Conservation (phyloP, 2,329 filamentous ascomycete species). For the Colletotrichum sidae region DNA sequence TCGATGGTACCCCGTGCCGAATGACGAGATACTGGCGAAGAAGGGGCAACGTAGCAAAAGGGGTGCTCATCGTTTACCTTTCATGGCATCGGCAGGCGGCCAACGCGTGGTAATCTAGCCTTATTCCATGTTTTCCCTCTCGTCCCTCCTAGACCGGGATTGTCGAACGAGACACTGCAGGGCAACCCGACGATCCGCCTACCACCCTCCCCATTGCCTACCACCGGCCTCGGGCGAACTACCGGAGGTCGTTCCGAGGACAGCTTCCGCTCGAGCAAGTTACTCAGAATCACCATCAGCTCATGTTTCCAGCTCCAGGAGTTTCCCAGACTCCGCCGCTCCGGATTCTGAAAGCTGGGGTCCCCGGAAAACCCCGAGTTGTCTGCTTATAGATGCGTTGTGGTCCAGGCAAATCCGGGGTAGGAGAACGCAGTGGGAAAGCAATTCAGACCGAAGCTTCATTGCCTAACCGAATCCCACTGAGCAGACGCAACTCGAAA, state of each 20-base stretch:
- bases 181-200: conserved; percentile 15
- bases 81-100: too few species aligned
- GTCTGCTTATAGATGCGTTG: conserved; percentile 18
- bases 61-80: too few species aligned
- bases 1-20: too few species aligned
- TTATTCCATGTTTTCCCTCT: not conserved
- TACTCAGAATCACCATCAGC: conserved; percentile 16
- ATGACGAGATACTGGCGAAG: too few species aligned
- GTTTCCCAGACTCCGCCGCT: conserved; percentile 21
- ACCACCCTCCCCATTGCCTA: conserved; percentile 1
- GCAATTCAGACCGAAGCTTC: not conserved
- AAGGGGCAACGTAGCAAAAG: too few species aligned
- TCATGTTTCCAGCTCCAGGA: conserved; percentile 13
- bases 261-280: not conserved
- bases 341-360: conserved; percentile 19
- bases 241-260: conserved; percentile 16
- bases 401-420: conserved; percentile 16
- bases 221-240: conserved; percentile 19
- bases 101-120: too few species aligned
- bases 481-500: not conserved
- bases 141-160: too few species aligned
- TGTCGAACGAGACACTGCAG: not conserved
- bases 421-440: conserved; percentile 5
- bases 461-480: not conserved
- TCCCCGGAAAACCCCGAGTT: conserved; percentile 5